phyloP scores from a whole-genome alignment of 768 basidiomycete species.

The Boletus vinaceobasis region DNA sequence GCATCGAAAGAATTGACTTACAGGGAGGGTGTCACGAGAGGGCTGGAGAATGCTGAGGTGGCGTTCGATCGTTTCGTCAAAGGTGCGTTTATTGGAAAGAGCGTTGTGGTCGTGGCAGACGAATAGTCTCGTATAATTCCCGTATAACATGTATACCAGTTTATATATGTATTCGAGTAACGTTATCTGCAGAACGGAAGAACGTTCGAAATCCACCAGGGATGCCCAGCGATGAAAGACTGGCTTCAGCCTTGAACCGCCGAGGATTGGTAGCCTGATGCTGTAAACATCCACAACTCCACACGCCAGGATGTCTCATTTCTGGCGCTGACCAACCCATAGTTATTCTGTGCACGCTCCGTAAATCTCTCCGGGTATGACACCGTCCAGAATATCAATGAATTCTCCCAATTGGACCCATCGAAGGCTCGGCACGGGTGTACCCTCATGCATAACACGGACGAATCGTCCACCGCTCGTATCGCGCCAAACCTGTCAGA shows the following conservation, averaged over 20 bases:
- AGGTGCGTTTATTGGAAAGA: slow-evolving; percentile 1
- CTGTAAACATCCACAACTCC: neutral
- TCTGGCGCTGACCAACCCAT: neutral
- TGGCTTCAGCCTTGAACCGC: neutral
- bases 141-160: neutral
- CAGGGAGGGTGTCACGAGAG: slow-evolving; percentile 43
- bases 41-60: slow-evolving; percentile 35
- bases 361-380: slow-evolving; percentile 36
- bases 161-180: neutral
- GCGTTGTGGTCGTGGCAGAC: slow-evolving; percentile 2
- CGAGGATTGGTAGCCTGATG: neutral
- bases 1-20: slow-evolving; percentile 46
- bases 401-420: slow-evolving; percentile 39
- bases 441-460: slow-evolving; percentile 44
- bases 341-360: slow-evolving; percentile 14
- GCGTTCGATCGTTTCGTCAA: slow-evolving; percentile 3
- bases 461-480: slow-evolving; percentile 30
- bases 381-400: slow-evolving; percentile 28
- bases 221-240: neutral
- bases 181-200: neutral
- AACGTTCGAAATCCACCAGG: neutral
- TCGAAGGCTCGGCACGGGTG: slow-evolving; percentile 33
- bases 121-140: neutral
- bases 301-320: neutral
- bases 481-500: slow-evolving; percentile 39